Base-by-base conservation (phyloP, 176 grass and related monocot species). In the Aegilops longissima region DNA sequence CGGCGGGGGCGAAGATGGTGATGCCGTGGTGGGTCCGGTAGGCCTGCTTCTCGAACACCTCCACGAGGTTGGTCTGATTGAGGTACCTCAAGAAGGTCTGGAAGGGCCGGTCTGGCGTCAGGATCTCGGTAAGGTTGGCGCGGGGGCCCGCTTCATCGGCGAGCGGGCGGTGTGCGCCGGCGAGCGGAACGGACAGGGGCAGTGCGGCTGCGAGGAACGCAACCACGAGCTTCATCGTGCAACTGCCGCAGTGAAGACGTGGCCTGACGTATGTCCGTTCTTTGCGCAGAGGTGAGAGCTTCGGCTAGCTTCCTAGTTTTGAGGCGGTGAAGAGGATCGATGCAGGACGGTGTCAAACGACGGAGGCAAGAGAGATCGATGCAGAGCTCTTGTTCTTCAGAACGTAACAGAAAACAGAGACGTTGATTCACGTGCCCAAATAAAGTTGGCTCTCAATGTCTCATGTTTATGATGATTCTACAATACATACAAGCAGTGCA, bases 1-100 rank as follows among this genome's bases (percentile, higher is more conserved):
- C 85, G 80, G 73, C 75, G 6, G 89, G 85, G 80, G 70, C 79
- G 38, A 90, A 78, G 89, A 90, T 35, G 85, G 85, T 90, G 80
- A 90, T 12, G 80, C 89, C 89, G 9, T 90, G 85, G 34, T 84
- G 80, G 4, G 85, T 91, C 4, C 62, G 80, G 89, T 76, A 87
- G 21, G 89, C 89, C 80, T 91, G 85, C 6, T 80, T 79, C 68
- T 84, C 14, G 85, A 91, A 84, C 85, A 73, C 85, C 25, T 80
- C 80, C 1, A 87, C 45, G 35, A 91, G 89, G 45, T 80, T 80
- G 68, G 85, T 80, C 85, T 87, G 58, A 24, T 83, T 44, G n/a
- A 91, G 80, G 68, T 91, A 84, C 34, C 31, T 61, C 27, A 91
- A n/a, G 89, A 91, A 87, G n/a, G 89, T 76, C 67, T 40, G 45